Evolutionary conservation across 352 stramenopile genomes (phyloP).

Genomic region (Phytophthora meadii): DNA sequence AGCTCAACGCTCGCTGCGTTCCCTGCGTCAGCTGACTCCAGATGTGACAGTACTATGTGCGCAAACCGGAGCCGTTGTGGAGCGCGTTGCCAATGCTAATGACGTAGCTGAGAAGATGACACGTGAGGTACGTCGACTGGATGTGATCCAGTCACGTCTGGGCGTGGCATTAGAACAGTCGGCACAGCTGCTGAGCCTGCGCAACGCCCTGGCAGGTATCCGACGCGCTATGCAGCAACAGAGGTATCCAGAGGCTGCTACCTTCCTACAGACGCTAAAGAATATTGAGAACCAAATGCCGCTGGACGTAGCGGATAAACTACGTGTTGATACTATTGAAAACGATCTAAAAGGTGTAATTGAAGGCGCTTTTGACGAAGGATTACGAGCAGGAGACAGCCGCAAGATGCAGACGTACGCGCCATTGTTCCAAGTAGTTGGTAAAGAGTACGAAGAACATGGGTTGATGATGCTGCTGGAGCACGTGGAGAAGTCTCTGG

Average conservation of each 20-base stretch:
- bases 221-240: slow-evolving; percentile 78
- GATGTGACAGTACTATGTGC: slow-evolving; percentile 75
- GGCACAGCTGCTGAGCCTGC: slow-evolving; percentile 76
- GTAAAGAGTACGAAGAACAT: slow-evolving; percentile 69
- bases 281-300: slow-evolving; percentile 77
- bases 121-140: slow-evolving; percentile 79
- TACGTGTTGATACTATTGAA: slow-evolving; percentile 87
- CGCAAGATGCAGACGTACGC: slow-evolving; percentile 69
- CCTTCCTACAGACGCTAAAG: slow-evolving; percentile 79
- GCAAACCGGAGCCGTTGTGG: slow-evolving; percentile 82
- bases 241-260: slow-evolving; percentile 74
- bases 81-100: slow-evolving; percentile 87
- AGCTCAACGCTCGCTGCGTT: slow-evolving; percentile 54
- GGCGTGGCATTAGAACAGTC: slow-evolving; percentile 66
- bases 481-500: slow-evolving; percentile 49
- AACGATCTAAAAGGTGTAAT: slow-evolving; percentile 84
- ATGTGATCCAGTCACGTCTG: slow-evolving; percentile 84
- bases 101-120: slow-evolving; percentile 92
- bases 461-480: slow-evolving; percentile 65
- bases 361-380: slow-evolving; percentile 71
- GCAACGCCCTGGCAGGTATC: slow-evolving; percentile 78
- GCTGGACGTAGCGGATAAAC: slow-evolving; percentile 82
- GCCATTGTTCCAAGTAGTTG: slow-evolving; percentile 79
- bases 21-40: slow-evolving; percentile 65
- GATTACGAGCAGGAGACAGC: slow-evolving; percentile 51